Conservation (phyloP, 2,329 filamentous ascomycete genomes). For the Ceratocystis papillata region DNA sequence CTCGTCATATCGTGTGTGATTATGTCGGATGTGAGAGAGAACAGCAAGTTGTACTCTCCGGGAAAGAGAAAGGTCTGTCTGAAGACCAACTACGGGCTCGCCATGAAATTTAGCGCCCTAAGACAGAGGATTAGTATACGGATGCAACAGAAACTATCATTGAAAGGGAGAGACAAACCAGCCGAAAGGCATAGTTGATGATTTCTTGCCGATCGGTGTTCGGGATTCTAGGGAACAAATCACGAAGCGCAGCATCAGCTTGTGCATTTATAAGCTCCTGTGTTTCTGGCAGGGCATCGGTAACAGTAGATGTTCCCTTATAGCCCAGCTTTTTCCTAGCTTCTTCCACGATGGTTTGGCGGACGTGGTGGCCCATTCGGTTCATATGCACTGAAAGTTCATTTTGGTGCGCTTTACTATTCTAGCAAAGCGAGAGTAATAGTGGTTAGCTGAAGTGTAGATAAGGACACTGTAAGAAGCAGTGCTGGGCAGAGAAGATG, state of each 20-base stretch:
- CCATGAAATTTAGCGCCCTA: conserved; percentile 43
- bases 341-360: conserved; percentile 48
- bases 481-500: neutral
- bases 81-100: conserved; percentile 48
- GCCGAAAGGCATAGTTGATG: conserved; percentile 51
- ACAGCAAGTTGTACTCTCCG: conserved; percentile 55
- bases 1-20: conserved; percentile 54
- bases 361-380: conserved; percentile 51
- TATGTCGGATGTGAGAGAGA: conserved; percentile 55
- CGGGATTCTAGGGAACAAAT: conserved; percentile 55
- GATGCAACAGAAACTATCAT: neutral
- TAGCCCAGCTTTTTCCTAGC: conserved; percentile 33
- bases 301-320: conserved; percentile 27
- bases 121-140: neutral
- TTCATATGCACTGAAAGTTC: conserved; percentile 44
- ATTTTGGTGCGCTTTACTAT: conserved; percentile 30
- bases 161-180: conserved; percentile 36
- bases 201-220: conserved; percentile 53
- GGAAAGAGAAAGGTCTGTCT: conserved; percentile 45
- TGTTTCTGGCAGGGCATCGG: conserved; percentile 49
- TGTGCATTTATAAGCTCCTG: conserved; percentile 52
- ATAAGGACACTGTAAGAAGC: neutral
- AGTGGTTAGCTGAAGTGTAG: conserved; percentile 3
- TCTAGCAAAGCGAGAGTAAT: conserved; percentile 27
- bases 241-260: conserved; percentile 50